phyloP scores from a whole-genome alignment of 1,284 basidiomycete genomes.

The Rhodotorula sp. region DNA sequence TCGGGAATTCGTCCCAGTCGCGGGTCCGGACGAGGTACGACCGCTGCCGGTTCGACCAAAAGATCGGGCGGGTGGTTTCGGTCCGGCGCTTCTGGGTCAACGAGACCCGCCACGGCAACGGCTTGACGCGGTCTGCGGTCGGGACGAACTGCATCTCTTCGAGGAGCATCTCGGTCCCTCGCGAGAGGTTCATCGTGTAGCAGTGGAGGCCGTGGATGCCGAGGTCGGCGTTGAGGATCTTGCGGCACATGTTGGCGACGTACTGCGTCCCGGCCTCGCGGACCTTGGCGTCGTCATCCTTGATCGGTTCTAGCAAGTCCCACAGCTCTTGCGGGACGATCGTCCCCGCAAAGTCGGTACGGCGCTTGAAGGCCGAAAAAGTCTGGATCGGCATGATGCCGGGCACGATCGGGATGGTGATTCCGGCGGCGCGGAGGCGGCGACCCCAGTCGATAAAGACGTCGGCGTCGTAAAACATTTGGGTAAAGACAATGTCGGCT shows the following conservation, averaged over 20 bases:
- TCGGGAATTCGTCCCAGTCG: conserved; percentile 51
- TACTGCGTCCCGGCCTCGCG: conserved; percentile 42
- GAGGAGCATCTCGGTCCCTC: conserved; percentile 46
- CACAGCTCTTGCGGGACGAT: conserved; percentile 71
- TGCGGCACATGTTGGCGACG: conserved; percentile 40
- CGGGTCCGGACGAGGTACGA: conserved; percentile 80
- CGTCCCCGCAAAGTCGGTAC: conserved; percentile 84
- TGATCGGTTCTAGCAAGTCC: conserved; percentile 71
- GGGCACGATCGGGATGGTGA: conserved; percentile 86
- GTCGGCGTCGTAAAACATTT: conserved; percentile 94
- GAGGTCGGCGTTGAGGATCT: conserved; percentile 38
- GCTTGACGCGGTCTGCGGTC: conserved; percentile 46
- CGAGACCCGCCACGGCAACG: conserved; percentile 55
- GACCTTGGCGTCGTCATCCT: conserved; percentile 57
- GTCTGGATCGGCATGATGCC: conserved; percentile 99
- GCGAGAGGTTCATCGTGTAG: conserved; percentile 44
- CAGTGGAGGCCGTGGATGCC: conserved; percentile 42
- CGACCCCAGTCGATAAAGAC: conserved; percentile 74
- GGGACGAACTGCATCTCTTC: conserved; percentile 45
- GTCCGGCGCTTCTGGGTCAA: conserved; percentile 82
- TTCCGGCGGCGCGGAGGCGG: conserved; percentile 72
- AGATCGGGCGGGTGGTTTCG: conserved; percentile 90
- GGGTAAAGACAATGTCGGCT: conserved; percentile 93
- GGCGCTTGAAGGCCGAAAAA: conserved; percentile 84
- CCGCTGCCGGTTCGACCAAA: conserved; percentile 89